Percentiles rank a stretch among this genome's conserved stretches.
phyloP scores from a whole-genome alignment of 345 rosid species.

The Eucalyptus shirleyi region DNA sequence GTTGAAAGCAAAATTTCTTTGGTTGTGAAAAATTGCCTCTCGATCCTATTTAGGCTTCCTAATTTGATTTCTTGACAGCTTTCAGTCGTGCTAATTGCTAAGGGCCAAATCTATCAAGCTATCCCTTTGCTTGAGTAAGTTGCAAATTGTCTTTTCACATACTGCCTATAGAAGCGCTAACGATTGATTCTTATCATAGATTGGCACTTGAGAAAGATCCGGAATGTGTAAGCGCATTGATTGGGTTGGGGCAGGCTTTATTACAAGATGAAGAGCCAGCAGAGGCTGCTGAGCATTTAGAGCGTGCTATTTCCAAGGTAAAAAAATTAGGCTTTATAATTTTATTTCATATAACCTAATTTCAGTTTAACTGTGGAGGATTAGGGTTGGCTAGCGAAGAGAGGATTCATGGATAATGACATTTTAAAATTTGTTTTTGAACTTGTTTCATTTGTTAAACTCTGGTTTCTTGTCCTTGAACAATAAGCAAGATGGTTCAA shows the following conservation, averaged over 20 bases:
- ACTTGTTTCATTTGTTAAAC: neutral
- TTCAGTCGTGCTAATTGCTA: constrained; percentile 44
- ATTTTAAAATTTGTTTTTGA: neutral
- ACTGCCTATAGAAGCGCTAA: neutral
- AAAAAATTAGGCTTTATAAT: neutral
- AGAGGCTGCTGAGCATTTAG: constrained; percentile 59
- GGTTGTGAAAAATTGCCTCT: neutral
- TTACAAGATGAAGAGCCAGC: constrained; percentile 34
- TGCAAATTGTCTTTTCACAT: neutral
- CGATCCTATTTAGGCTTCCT: neutral
- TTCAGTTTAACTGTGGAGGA: neutral
- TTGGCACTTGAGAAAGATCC: constrained; percentile 75
- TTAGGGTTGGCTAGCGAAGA: neutral
- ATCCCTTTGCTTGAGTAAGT: constrained; percentile 47
- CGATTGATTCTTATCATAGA: constrained; percentile 18
- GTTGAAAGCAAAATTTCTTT: neutral
- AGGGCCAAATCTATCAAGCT: constrained; percentile 40
- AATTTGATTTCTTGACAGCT: constrained; percentile 39
- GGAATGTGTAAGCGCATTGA: constrained; percentile 37
- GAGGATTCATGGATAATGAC: neutral
- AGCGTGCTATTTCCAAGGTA: constrained; percentile 70
- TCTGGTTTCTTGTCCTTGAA: neutral
- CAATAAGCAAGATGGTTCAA: neutral
- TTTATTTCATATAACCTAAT: neutral
- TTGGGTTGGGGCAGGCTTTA: constrained; percentile 65